Percentiles rank a stretch among this genome's conserved stretches.
Evolutionary conservation across 2,329 filamentous ascomycete species (phyloP).

Genomic region (Diplodia intermedia): DNA sequence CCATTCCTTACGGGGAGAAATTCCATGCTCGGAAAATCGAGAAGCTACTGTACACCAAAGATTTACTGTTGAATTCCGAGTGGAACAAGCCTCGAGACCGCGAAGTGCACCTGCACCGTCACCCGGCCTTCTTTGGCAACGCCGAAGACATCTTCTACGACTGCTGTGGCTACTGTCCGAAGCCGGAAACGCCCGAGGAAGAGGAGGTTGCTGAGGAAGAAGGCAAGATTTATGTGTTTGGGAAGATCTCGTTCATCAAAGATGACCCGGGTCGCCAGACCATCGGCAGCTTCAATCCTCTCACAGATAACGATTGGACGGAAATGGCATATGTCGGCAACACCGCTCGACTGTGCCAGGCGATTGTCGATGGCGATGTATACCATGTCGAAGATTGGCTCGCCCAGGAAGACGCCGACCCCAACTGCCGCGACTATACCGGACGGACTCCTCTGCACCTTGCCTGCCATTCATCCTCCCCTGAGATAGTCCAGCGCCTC

Average conservation of each 20-base stretch:
- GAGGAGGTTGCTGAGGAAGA: conserved; percentile 74
- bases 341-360: conserved; percentile 77
- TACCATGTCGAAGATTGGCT: conserved; percentile 75
- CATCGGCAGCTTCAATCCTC: conserved; percentile 77
- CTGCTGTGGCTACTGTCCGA: conserved; percentile 81
- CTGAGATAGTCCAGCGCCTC: conserved; percentile 73
- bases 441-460: conserved; percentile 81
- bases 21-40: conserved; percentile 73
- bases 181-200: conserved; percentile 73
- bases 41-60: conserved; percentile 80
- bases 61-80: conserved; percentile 80
- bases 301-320: conserved; percentile 85
- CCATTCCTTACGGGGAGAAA: conserved; percentile 68
- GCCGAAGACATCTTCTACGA: conserved; percentile 77
- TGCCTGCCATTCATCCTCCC: conserved; percentile 71
- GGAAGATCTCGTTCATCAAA: conserved; percentile 74
- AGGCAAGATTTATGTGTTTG: conserved; percentile 76
- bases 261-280: conserved; percentile 82
- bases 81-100: conserved; percentile 82
- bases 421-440: conserved; percentile 77
- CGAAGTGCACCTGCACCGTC: conserved; percentile 79
- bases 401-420: conserved; percentile 70
- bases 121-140: conserved; percentile 83
- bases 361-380: conserved; percentile 76
- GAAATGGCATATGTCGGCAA: conserved; percentile 90